Evolutionary conservation across 768 basidiomycete genomes (phyloP).

Genomic region (Scleroderma citrinum): DNA sequence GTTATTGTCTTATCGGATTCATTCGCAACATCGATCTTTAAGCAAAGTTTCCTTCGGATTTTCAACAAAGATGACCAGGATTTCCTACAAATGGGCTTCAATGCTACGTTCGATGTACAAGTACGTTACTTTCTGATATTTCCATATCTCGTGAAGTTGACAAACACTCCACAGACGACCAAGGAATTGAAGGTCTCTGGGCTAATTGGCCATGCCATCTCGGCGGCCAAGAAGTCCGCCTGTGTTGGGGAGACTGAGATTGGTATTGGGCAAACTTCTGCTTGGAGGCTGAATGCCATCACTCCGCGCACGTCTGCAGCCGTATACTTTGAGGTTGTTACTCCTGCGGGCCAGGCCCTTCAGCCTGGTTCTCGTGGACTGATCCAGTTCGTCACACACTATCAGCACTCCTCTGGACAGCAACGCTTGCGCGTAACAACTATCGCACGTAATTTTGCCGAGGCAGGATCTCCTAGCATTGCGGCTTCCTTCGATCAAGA

Average conservation of each 20-base stretch:
- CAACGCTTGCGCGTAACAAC: conserved; percentile 96
- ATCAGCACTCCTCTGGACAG: conserved; percentile 95
- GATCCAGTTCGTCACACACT: conserved; percentile 98
- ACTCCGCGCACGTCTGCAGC: conserved; percentile 83
- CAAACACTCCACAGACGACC: conserved; percentile 61
- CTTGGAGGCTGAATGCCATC: conserved; percentile 94
- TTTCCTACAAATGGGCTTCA: conserved; percentile 94
- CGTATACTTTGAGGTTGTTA: conserved; percentile 98
- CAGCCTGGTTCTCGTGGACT: conserved; percentile 87
- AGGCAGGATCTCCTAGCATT: conserved; percentile 91
- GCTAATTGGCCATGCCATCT: conserved; percentile 95
- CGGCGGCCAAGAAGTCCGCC: conserved; percentile 91
- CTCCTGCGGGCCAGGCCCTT: conserved; percentile 90
- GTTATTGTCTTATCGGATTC: conserved; percentile 95
- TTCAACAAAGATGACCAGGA: conserved; percentile 93
- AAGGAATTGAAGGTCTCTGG: conserved; percentile 99
- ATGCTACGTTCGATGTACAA: conserved; percentile 97
- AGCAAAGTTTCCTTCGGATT: conserved; percentile 91
- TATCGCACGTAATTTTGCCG: conserved; percentile 94
- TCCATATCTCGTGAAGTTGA: background rate
- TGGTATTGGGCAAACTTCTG: conserved; percentile 96
- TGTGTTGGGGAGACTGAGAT: conserved; percentile 99
- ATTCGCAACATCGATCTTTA: conserved; percentile 97
- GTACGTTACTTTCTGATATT: conserved; percentile 33
- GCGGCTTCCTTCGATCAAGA: conserved; percentile 97